phyloP scores from a whole-genome alignment of 805 yeast genomes.

The Candida andamanensis region DNA sequence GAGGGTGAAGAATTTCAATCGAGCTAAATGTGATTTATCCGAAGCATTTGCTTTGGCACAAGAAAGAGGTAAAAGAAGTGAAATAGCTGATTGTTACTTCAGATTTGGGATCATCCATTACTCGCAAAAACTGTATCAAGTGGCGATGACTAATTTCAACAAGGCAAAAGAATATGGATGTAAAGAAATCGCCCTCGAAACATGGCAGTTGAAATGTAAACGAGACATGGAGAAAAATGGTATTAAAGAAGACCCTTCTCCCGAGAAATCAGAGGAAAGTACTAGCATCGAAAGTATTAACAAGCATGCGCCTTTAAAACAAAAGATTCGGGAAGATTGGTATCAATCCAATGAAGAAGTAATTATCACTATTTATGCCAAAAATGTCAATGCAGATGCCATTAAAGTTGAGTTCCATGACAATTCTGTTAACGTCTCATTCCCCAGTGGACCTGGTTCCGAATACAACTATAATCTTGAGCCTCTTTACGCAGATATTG shows the following conservation, averaged over 20 bases:
- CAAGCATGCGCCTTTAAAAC: slow-evolving; percentile 34
- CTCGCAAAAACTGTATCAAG: slow-evolving; percentile 35
- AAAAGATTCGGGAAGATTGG: slow-evolving; percentile 38
- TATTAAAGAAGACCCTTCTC: neutral
- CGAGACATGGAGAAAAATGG: slow-evolving; percentile 15
- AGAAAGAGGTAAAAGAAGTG: slow-evolving; percentile 40
- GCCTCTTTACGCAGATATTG: slow-evolving; percentile 50
- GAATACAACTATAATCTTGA: slow-evolving; percentile 56
- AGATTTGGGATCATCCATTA: slow-evolving; percentile 44
- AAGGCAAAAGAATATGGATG: slow-evolving; percentile 40
- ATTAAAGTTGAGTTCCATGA: slow-evolving; percentile 35
- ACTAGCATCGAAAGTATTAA: slow-evolving; percentile 30
- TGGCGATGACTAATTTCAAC: slow-evolving; percentile 38
- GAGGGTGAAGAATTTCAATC: slow-evolving; percentile 42
- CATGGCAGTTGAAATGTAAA: slow-evolving; percentile 42
- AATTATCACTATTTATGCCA: slow-evolving; percentile 67
- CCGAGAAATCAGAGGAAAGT: neutral
- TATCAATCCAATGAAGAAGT: slow-evolving; percentile 60
- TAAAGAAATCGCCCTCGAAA: slow-evolving; percentile 41
- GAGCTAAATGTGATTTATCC: slow-evolving; percentile 42
- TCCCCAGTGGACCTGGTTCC: slow-evolving; percentile 45
- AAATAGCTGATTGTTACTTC: slow-evolving; percentile 45
- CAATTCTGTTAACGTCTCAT: slow-evolving; percentile 36
- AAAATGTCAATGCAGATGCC: slow-evolving; percentile 51
- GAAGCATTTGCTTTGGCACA: slow-evolving; percentile 44